Percentiles rank a stretch among this genome's conserved stretches.
phyloP scores from a whole-genome alignment of 192 early-diverging fungal species.

The Dissophora globulifera region DNA sequence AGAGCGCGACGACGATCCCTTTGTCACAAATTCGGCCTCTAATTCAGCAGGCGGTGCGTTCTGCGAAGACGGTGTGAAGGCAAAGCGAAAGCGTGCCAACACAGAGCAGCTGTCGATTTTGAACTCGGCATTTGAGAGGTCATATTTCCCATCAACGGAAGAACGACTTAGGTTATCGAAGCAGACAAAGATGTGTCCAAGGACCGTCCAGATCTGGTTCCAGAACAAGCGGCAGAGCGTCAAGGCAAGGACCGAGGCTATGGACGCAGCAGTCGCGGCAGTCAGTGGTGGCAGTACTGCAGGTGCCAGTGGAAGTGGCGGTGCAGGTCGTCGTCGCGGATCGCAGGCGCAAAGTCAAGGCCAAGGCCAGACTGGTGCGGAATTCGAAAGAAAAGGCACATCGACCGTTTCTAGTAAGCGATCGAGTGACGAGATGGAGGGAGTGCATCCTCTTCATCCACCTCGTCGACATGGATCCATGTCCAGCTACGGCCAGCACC shows the following conservation, averaged over 20 bases:
- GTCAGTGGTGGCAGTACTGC: neutral
- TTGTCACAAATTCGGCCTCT: no score
- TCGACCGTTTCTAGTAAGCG: neutral
- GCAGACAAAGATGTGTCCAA: slow-evolving; percentile 87
- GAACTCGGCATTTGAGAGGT: slow-evolving; percentile 78
- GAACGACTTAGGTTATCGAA: slow-evolving; percentile 80
- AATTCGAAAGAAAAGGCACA: no score
- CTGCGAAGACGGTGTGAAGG: slow-evolving; percentile 62
- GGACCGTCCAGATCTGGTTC: slow-evolving; percentile 97
- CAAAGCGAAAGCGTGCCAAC: slow-evolving; percentile 85
- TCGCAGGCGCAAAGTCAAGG: slow-evolving; percentile 7
- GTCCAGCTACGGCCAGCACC: no score
- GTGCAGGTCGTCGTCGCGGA: slow-evolving; percentile 17
- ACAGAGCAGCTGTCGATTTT: slow-evolving; percentile 80
- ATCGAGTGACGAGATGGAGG: neutral
- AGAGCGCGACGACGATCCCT: slow-evolving; percentile 17
- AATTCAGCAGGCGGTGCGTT: no score
- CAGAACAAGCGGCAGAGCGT: slow-evolving; percentile 92
- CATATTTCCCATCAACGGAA: slow-evolving; percentile 87
- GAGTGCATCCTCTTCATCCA: neutral
- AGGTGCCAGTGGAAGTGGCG: no score
- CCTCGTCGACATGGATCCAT: no score
- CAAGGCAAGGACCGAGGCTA: slow-evolving; percentile 61
- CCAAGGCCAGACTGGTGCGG: neutral
- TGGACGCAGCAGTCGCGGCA: slow-evolving; percentile 41